Evolutionary conservation across 768 basidiomycete genomes (phyloP), one percentile per base, ranked within the genome.

Genomic region (Russula vinacea): DNA sequence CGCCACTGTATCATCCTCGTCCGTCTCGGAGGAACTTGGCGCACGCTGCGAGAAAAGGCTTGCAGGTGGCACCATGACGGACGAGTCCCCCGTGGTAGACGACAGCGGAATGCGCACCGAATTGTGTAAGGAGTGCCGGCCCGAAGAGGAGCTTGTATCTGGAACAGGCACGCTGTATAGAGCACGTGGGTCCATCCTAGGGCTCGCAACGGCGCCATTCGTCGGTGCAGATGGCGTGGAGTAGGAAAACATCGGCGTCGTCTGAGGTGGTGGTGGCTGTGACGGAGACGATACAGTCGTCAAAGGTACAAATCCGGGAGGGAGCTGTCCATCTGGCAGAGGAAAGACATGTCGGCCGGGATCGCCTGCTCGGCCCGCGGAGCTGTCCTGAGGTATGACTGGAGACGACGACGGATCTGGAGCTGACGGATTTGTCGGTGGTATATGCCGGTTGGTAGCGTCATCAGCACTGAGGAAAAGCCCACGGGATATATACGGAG

Each of bases 11-110:
- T 57, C 56, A 26, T 62, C 65, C 35, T 67, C 66, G 22, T 66
- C 65, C 42, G 67, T 68, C 29, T 68, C 68, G 11, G 60, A 59
- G 10, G 61, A 58, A 49, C 66, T 61, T 24, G 50, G 54, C 10
- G 54, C 65, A 40, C 47, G 55, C n/a, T 35, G 60, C n/a, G 65
- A 58, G 66, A 67, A 62, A 33, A 69, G 60, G 60, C 66, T 67
- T 5, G 57, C 24, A 10, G 52, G 56, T 42, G 68, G 68, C 5
- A 67, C 62, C 45, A 69, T 57, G 51, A 52, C 56, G 9, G 62
- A 61, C 16, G 68, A 52, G 33, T 54, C 59, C 29, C 56, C 60
- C 29, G 56, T 58, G 42, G 58, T 66, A 33, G 62, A 49, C 26
- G 68, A 29, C 33, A 47, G 14, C 16, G 68, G 58, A 26, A 60